Evolutionary conservation across 2,329 filamentous ascomycete genomes (phyloP).

Genomic region (Pestalotiopsis fici): DNA sequence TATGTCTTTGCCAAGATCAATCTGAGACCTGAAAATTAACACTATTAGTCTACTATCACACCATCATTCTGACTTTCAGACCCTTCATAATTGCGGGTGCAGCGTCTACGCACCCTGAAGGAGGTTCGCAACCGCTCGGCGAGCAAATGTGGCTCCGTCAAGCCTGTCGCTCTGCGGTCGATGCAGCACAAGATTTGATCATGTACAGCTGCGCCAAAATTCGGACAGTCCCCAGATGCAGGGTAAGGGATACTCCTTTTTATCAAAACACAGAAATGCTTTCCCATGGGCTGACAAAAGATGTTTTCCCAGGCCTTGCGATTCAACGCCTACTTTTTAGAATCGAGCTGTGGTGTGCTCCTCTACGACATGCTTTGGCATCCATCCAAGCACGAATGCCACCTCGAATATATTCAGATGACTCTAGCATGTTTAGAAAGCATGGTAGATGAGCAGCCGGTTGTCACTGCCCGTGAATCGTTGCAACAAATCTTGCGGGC

Average conservation of each 20-base stretch:
- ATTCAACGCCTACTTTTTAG: slow-evolving; percentile 28
- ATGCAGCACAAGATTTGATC: slow-evolving; percentile 29
- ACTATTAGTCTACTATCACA: slow-evolving; percentile 18
- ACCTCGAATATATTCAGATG: slow-evolving; percentile 27
- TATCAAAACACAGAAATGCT: too few relatives aligned
- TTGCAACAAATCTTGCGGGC: slow-evolving; percentile 18
- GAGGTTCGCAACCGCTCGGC: neutral
- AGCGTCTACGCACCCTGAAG: slow-evolving; percentile 10
- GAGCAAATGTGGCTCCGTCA: slow-evolving; percentile 28
- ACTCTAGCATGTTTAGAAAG: slow-evolving; percentile 22
- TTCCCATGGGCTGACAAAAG: too few relatives aligned
- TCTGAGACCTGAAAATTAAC: neutral
- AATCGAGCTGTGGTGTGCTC: slow-evolving; percentile 27
- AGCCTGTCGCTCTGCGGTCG: slow-evolving; percentile 26
- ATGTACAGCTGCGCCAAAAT: slow-evolving; percentile 18
- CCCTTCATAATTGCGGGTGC: slow-evolving; percentile 25
- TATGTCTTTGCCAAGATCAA: neutral
- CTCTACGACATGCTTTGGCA: slow-evolving; percentile 28
- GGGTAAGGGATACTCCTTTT: neutral
- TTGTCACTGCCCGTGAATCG: slow-evolving; percentile 17
- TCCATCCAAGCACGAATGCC: slow-evolving; percentile 27
- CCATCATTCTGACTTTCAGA: slow-evolving; percentile 21
- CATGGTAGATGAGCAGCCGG: slow-evolving; percentile 21
- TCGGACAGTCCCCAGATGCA: slow-evolving; percentile 11
- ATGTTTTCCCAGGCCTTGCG: slow-evolving; percentile 11